These are phyloP conservation scores for Aspergillus ochraceoroseus DNA, from an alignment of 2,329 filamentous ascomycete species.

Conservation along the genomic window DNA sequence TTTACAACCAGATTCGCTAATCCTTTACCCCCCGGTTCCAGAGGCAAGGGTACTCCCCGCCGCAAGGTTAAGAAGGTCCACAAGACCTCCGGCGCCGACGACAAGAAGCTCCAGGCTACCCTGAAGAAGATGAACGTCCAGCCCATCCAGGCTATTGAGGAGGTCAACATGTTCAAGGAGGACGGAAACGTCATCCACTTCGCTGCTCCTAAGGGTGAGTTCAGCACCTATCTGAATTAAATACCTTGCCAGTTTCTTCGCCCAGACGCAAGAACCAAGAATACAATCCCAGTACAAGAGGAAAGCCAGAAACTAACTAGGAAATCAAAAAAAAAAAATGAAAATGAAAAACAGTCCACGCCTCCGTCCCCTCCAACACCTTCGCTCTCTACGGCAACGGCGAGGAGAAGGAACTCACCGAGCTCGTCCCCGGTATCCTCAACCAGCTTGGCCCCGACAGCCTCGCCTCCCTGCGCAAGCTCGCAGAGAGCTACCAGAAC, in stretches of 20 bases:
- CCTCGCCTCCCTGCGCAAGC: slow-evolving; percentile 92
- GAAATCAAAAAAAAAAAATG: not conserved
- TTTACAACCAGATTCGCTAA: not conserved
- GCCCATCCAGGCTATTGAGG: slow-evolving; percentile 98
- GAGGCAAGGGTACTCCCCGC: slow-evolving; percentile 97
- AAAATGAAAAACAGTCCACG: slow-evolving; percentile 65
- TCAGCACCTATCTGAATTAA: no score
- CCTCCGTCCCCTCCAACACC: slow-evolving; percentile 94
- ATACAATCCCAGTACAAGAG: no score
- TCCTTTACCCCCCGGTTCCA: slow-evolving; percentile 31
- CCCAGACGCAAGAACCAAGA: no score
- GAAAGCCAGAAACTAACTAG: not conserved
- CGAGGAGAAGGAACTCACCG: slow-evolving; percentile 99
- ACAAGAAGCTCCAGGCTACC: slow-evolving; percentile 97
- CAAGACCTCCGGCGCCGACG: slow-evolving; percentile 85
- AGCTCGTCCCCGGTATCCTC: slow-evolving; percentile 97
- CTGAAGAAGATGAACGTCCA: slow-evolving; percentile 99
- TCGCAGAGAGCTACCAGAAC: slow-evolving; percentile 99
- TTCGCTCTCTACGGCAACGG: slow-evolving; percentile 99
- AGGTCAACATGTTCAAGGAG: slow-evolving; percentile 99
- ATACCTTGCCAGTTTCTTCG: no score
- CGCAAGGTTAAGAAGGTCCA: slow-evolving; percentile 98
- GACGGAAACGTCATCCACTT: slow-evolving; percentile 99
- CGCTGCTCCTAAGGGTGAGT: slow-evolving; percentile 89
- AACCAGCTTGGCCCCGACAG: slow-evolving; percentile 99